Conservation (phyloP, 129 eudicot genomes). For the Flaveria robusta region DNA sequence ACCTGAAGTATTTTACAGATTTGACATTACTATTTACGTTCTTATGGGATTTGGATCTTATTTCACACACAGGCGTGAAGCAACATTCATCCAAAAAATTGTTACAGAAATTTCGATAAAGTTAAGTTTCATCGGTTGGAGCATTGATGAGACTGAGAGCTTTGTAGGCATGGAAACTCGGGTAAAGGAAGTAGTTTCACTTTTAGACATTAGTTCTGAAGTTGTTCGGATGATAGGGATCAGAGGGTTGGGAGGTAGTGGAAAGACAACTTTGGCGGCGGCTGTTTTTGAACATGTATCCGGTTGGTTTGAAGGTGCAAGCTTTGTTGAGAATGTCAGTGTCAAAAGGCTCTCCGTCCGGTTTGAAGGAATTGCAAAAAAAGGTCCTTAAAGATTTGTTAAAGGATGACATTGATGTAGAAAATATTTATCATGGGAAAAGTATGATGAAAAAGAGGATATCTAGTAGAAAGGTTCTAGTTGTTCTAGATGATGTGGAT, state of each 20-base stretch:
- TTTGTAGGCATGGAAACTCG: slow-evolving; percentile 18
- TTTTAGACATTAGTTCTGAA: neutral
- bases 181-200: neutral
- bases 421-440: neutral
- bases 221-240: slow-evolving; percentile 23
- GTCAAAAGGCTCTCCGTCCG: neutral
- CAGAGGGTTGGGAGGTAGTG: slow-evolving; percentile 23
- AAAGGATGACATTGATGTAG: neutral
- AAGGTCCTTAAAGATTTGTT: neutral
- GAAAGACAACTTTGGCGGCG: slow-evolving; percentile 15
- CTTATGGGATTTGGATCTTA: neutral
- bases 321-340: slow-evolving; percentile 18
- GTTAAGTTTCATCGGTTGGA: neutral
- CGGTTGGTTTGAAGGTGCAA: neutral
- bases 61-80: slow-evolving; percentile 12
- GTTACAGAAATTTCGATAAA: neutral
- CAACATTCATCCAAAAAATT: slow-evolving; percentile 1
- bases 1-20: too few relatives aligned
- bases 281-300: neutral
- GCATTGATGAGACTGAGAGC: neutral
- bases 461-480: neutral
- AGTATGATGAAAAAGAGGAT: slow-evolving; percentile 7
- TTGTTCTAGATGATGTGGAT: slow-evolving; percentile 27
- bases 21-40: too few relatives aligned
- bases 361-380: slow-evolving; percentile 3